phyloP scores from a whole-genome alignment of 1,284 basidiomycete genomes.

The Rhizoctonia solani region DNA sequence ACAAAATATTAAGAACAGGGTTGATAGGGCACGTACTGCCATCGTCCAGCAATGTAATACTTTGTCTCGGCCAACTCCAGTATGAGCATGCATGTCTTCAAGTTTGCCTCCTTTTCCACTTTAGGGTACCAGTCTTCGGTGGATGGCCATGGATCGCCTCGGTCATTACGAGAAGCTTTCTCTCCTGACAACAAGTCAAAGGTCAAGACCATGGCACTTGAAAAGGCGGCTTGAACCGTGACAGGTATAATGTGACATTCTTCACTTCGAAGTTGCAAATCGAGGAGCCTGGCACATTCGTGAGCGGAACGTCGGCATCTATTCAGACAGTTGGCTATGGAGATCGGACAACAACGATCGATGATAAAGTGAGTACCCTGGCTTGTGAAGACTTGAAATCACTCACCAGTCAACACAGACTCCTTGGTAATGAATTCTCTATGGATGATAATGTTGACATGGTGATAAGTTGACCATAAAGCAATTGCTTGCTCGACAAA shows the following conservation, averaged over 20 bases:
- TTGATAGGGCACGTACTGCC: neutral
- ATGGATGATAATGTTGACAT: constrained; percentile 20
- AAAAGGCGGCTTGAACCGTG: constrained; percentile 8
- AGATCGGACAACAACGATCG: too few relatives aligned
- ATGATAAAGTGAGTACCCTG: too few relatives aligned
- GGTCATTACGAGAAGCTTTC: neutral
- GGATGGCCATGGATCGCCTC: neutral
- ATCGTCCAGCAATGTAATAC: constrained; percentile 15
- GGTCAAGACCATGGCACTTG: constrained; percentile 13
- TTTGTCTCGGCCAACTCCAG: neutral
- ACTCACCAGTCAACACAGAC: constrained; percentile 16
- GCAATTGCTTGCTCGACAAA: constrained; percentile 20
- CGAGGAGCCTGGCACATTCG: constrained; percentile 4
- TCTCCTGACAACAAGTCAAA: constrained; percentile 10
- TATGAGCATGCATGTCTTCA: neutral
- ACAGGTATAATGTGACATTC: neutral
- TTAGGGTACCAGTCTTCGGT: neutral
- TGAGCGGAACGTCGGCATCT: constrained; percentile 20
- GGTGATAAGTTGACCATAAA: constrained; percentile 13
- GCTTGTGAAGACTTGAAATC: too few relatives aligned
- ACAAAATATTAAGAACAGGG: neutral
- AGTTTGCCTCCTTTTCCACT: constrained; percentile 1
- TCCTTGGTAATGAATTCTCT: constrained; percentile 19
- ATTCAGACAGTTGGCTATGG: constrained; percentile 1
- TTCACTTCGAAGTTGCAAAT: neutral